A percentile compares a stretch with the other conserved stretches of the same genome.
Evolutionary conservation across 2,329 filamentous ascomycete genomes (phyloP).

Genomic region (Pyrenochaeta sp.): DNA sequence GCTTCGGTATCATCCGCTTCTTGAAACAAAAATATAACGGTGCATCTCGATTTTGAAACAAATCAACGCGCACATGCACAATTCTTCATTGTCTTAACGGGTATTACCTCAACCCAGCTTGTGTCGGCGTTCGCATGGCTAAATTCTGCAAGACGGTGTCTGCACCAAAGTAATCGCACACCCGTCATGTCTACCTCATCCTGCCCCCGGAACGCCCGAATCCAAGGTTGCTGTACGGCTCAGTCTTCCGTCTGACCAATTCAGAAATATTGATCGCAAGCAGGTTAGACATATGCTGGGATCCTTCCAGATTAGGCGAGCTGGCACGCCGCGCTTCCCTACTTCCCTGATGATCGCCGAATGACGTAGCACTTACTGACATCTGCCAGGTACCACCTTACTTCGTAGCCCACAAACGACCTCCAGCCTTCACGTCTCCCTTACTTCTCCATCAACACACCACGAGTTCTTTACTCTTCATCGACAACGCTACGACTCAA

Average conservation of each 20-base stretch:
- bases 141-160: not conserved
- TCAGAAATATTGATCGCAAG: slow-evolving; percentile 1
- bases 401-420: slow-evolving; percentile 1
- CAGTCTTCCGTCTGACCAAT: not conserved
- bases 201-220: not conserved
- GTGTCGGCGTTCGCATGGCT: not conserved
- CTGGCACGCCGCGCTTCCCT: slow-evolving; percentile 3
- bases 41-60: not conserved
- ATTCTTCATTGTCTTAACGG: not conserved
- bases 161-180: not conserved
- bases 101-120: not conserved
- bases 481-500: not conserved
- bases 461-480: not conserved
- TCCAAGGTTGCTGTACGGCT: not conserved
- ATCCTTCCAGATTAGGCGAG: slow-evolving; percentile 5
- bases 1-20: not conserved
- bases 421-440: not conserved
- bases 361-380: slow-evolving; percentile 13
- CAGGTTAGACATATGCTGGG: not conserved
- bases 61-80: not conserved
- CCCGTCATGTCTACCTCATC: slow-evolving; percentile 1
- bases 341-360: slow-evolving; percentile 5
- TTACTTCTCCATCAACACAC: not conserved
- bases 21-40: not conserved
- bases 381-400: slow-evolving; percentile 13